Conservation (phyloP, 176 grass and related monocot genomes). For the Juncus effusus region DNA sequence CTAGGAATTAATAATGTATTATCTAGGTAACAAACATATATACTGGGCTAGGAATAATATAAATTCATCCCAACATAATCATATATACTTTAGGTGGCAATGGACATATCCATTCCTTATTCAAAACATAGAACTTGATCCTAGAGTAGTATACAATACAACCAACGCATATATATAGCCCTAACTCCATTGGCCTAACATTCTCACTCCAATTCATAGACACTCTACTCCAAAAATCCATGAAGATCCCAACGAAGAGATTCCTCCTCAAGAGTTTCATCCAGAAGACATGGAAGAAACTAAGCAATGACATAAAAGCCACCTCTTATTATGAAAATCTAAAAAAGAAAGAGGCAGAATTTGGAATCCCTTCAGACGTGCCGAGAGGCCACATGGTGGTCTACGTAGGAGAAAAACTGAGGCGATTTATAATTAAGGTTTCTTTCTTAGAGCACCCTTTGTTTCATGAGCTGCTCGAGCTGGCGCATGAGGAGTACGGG, state of each 20-base stretch:
- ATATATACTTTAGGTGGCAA: background rate
- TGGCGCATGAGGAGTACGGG: slow-evolving; percentile 58
- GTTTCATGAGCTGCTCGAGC: slow-evolving; percentile 71
- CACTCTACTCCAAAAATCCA: background rate
- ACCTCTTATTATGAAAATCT: background rate
- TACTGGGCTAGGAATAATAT: background rate
- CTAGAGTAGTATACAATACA: background rate
- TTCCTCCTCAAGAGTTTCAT: slow-evolving; percentile 35
- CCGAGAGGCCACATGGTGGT: slow-evolving; percentile 82
- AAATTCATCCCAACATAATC: background rate
- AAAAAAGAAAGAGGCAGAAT: slow-evolving; percentile 25
- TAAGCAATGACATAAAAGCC: slow-evolving; percentile 17
- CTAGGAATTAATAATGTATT: background rate
- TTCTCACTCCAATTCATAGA: slow-evolving; percentile 1
- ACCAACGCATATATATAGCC: slow-evolving; percentile 21
- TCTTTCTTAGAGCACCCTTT: slow-evolving; percentile 75
- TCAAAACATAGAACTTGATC: slow-evolving; percentile 4
- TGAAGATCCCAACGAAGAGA: slow-evolving; percentile 25
- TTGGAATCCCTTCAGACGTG: slow-evolving; percentile 55
- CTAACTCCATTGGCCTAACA: background rate
- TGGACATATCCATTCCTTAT: slow-evolving; percentile 23
- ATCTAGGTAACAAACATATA: background rate
- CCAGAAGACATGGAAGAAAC: slow-evolving; percentile 47
- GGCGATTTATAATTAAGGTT: slow-evolving; percentile 56
- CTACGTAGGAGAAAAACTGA: slow-evolving; percentile 66